A percentile compares a stretch with the other conserved stretches of the same genome.
Evolutionary conservation across 345 rosid genomes (phyloP).

Genomic region (Hibiscus trionum): DNA sequence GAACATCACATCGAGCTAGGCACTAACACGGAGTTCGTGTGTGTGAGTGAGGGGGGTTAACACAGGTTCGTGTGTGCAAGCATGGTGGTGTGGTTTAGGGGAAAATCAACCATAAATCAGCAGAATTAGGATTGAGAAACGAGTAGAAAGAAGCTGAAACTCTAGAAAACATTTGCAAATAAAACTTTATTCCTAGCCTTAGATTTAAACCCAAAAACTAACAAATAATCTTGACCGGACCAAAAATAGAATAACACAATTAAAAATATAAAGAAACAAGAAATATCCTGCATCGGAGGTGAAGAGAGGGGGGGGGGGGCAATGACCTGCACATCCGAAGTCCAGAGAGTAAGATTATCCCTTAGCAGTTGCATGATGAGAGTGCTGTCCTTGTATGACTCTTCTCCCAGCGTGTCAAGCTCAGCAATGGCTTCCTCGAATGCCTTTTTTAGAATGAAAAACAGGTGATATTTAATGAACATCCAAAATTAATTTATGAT

Average conservation of each 20-base stretch:
- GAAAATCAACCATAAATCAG: background rate
- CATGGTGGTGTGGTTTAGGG: background rate
- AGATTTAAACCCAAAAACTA: too few relatives aligned
- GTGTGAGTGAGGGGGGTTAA: background rate
- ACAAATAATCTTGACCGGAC: too few relatives aligned
- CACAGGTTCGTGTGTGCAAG: background rate
- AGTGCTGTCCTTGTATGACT: conserved; percentile 97
- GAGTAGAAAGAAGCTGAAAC: too few relatives aligned
- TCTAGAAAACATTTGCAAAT: too few relatives aligned
- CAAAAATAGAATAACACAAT: background rate
- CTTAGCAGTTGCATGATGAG: conserved; percentile 91
- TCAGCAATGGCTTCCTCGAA: conserved; percentile 97
- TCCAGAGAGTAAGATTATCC: conserved; percentile 96
- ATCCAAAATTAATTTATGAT: background rate
- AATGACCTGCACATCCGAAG: conserved; percentile 85
- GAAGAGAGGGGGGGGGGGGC: background rate
- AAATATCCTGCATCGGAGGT: background rate
- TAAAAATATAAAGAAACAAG: background rate
- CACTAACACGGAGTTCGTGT: background rate
- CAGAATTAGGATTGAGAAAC: background rate
- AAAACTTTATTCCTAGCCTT: background rate
- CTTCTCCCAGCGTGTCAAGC: conserved; percentile 85
- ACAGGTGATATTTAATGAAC: background rate
- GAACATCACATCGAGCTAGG: background rate
- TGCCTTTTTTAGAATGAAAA: conserved; percentile 34